Evolutionary conservation across 345 rosid species (phyloP).

Genomic region (Arabidopsis suecica): DNA sequence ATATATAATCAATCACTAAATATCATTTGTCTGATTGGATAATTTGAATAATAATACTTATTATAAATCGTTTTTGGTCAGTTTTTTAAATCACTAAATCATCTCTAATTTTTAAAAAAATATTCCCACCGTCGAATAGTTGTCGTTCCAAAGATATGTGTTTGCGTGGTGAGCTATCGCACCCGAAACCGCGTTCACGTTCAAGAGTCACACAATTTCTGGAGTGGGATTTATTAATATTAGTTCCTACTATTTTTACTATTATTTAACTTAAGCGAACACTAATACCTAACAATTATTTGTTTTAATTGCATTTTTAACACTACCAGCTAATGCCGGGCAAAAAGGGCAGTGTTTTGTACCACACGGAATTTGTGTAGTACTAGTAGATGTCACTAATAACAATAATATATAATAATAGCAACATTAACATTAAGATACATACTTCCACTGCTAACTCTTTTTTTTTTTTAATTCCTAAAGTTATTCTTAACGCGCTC

Average conservation of each 20-base stretch:
- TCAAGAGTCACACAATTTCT: slow-evolving; percentile 16
- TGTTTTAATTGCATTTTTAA: not conserved
- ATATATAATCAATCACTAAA: slow-evolving; percentile 9
- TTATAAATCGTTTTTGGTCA: not conserved
- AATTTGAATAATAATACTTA: not conserved
- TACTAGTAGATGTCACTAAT: slow-evolving; percentile 38
- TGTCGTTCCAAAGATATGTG: slow-evolving; percentile 30
- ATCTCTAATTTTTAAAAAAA: slow-evolving; percentile 4
- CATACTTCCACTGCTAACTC: slow-evolving; percentile 2
- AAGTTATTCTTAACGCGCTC: not conserved
- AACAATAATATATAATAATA: slow-evolving; percentile 7
- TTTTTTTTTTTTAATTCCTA: not conserved
- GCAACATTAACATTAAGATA: slow-evolving; percentile 17
- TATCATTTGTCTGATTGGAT: slow-evolving; percentile 23
- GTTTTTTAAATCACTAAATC: slow-evolving; percentile 21
- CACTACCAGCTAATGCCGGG: slow-evolving; percentile 19
- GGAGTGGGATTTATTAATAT: slow-evolving; percentile 19
- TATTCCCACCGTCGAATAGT: slow-evolving; percentile 28
- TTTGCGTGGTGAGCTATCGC: slow-evolving; percentile 43
- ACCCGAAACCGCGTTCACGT: slow-evolving; percentile 44
- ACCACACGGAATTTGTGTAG: slow-evolving; percentile 34
- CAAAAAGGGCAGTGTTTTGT: slow-evolving; percentile 31
- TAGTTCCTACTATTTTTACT: not conserved
- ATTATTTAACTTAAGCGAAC: slow-evolving; percentile 10
- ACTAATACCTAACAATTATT: slow-evolving; percentile 29